Evolutionary conservation across 2,329 filamentous ascomycete species (phyloP).

Genomic region (Chrysosphaeria jannelii): DNA sequence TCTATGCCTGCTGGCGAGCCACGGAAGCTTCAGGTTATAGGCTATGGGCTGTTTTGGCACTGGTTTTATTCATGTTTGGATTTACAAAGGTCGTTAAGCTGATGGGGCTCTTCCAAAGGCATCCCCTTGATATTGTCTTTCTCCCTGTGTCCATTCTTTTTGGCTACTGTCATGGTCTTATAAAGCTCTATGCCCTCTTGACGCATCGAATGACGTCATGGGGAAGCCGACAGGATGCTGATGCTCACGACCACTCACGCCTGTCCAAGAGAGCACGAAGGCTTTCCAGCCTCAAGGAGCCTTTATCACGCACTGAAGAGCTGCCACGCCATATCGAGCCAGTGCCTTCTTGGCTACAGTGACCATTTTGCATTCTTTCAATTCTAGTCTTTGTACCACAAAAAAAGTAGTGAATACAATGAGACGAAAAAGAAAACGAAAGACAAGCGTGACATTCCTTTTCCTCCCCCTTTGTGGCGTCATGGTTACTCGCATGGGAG

Average conservation of each 20-base stretch:
- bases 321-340: too few relatives aligned
- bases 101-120: slow-evolving; percentile 55
- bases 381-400: too few relatives aligned
- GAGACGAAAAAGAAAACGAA: too few relatives aligned
- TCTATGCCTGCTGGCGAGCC: slow-evolving; percentile 38
- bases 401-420: too few relatives aligned
- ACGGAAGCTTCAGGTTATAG: too few relatives aligned
- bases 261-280: slow-evolving; percentile 3
- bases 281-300: slow-evolving; percentile 3
- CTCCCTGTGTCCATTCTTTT: slow-evolving; percentile 69
- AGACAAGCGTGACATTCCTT: too few relatives aligned
- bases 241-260: slow-evolving; percentile 33
- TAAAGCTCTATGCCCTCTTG: slow-evolving; percentile 67
- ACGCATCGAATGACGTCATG: slow-evolving; percentile 76
- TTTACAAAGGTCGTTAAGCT: slow-evolving; percentile 84
- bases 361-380: too few relatives aligned
- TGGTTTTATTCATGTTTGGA: slow-evolving; percentile 43
- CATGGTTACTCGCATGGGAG: too few relatives aligned
- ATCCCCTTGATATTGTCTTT: slow-evolving; percentile 52
- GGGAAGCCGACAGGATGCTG: slow-evolving; percentile 79
- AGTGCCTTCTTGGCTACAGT: too few relatives aligned
- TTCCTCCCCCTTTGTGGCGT: too few relatives aligned
- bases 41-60: slow-evolving; percentile 25
- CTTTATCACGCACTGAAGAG: too few relatives aligned
- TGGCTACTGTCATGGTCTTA: slow-evolving; percentile 73